Evolutionary conservation across 1,284 basidiomycete genomes (phyloP).

Genomic region (Naganishia sp.): DNA sequence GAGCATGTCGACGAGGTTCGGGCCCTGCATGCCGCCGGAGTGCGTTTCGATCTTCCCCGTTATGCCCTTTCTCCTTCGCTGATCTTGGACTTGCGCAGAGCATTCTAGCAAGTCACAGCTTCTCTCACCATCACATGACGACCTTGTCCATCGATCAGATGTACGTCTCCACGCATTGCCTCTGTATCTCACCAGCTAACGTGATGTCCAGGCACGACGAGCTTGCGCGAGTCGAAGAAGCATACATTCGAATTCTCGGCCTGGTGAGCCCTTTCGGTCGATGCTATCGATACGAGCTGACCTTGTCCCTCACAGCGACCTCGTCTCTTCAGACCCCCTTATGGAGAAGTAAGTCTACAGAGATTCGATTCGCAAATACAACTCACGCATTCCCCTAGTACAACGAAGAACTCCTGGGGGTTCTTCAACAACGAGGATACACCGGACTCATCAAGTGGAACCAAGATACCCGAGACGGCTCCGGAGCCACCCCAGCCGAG

Average conservation of each 20-base stretch:
- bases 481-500: constrained; percentile 34
- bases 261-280: constrained; percentile 33
- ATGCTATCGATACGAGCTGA: not conserved
- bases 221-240: constrained; percentile 58
- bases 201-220: constrained; percentile 38
- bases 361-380: too few species aligned
- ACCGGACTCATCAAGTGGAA: constrained; percentile 52
- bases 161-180: not conserved
- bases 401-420: constrained; percentile 58
- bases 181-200: not conserved
- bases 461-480: constrained; percentile 46
- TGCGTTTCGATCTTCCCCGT: too few species aligned
- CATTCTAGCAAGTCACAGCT: constrained; percentile 62
- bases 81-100: constrained; percentile 42
- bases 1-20: constrained; percentile 45
- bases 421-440: constrained; percentile 55
- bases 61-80: too few species aligned
- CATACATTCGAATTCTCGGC: constrained; percentile 59
- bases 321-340: constrained; percentile 25
- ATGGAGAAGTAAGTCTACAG: constrained; percentile 40
- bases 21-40: constrained; percentile 49
- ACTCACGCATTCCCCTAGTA: constrained; percentile 47
- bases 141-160: constrained; percentile 42
- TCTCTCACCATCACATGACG: constrained; percentile 59
- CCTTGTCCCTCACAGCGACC: not conserved